Percentiles rank a stretch among this genome's conserved stretches.
Evolutionary conservation across 1,284 basidiomycete species (phyloP).

Genomic region (Austroboletus novae-zelandiae): DNA sequence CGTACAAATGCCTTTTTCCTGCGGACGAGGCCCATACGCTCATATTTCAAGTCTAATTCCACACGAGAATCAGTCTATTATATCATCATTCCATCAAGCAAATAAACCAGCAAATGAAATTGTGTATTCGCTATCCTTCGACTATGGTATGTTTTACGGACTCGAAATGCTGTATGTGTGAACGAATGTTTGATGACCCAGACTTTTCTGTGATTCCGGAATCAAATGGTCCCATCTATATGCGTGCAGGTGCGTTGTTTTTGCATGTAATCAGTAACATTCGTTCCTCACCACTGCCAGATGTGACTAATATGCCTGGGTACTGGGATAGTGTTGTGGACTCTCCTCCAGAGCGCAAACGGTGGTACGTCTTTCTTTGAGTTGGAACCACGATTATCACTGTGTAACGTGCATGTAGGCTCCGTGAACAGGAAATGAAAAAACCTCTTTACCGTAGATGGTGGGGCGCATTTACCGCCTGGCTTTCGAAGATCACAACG

Average conservation of each 20-base stretch:
- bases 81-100: neutral
- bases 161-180: neutral
- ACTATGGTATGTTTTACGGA: conserved; percentile 4
- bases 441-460: neutral
- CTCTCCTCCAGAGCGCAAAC: conserved; percentile 5
- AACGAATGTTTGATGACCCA: neutral
- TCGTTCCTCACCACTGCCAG: neutral
- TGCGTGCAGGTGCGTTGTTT: neutral
- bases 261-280: neutral
- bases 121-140: conserved; percentile 8
- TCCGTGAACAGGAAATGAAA: conserved; percentile 3
- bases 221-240: conserved; percentile 6
- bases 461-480: neutral
- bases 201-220: conserved; percentile 1
- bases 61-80: conserved; percentile 7
- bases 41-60: conserved; percentile 3
- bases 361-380: neutral
- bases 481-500: conserved; percentile 1
- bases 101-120: conserved; percentile 4
- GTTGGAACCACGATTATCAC: neutral
- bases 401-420: neutral
- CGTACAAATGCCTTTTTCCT: conserved; percentile 20
- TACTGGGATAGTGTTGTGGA: conserved; percentile 11
- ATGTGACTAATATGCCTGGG: conserved; percentile 6
- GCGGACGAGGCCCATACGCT: neutral